A percentile compares a stretch with the other conserved stretches of the same genome.
Evolutionary conservation across 495 filamentous ascomycete species (phyloP).

Genomic region (Hypoxylon perforatum): DNA sequence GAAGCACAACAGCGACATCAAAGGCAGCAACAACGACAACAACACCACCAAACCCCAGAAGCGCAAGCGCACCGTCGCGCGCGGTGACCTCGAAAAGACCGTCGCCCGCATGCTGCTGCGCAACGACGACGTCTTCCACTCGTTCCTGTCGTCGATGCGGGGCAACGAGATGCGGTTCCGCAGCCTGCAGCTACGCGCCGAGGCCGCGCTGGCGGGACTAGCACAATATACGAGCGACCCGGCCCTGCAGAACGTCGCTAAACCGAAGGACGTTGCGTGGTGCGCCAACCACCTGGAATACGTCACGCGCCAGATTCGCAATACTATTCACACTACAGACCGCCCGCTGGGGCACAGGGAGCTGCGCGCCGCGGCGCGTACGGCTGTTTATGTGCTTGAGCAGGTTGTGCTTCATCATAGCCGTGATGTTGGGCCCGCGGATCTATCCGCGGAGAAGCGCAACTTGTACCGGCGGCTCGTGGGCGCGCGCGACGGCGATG

Average conservation of each 20-base stretch:
- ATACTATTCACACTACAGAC: slow-evolving; percentile 48
- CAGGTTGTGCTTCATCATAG: slow-evolving; percentile 48
- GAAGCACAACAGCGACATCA: too few relatives aligned
- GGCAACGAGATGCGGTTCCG: slow-evolving; percentile 54
- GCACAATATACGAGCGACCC: slow-evolving; percentile 44
- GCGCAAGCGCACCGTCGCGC: slow-evolving; percentile 41
- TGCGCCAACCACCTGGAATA: slow-evolving; percentile 51
- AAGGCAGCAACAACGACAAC: too few relatives aligned
- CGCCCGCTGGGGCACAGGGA: slow-evolving; percentile 47
- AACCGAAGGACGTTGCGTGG: slow-evolving; percentile 48
- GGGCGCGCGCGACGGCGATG: slow-evolving; percentile 42
- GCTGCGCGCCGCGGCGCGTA: slow-evolving; percentile 51
- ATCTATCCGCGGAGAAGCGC: slow-evolving; percentile 32
- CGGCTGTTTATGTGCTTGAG: slow-evolving; percentile 54
- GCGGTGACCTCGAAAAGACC: slow-evolving; percentile 58
- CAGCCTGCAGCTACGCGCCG: slow-evolving; percentile 50
- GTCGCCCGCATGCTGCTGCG: slow-evolving; percentile 58
- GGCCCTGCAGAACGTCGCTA: slow-evolving; percentile 8
- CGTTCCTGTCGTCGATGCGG: slow-evolving; percentile 50
- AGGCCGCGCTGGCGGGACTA: slow-evolving; percentile 53
- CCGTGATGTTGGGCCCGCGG: slow-evolving; percentile 41
- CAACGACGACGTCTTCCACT: slow-evolving; percentile 57
- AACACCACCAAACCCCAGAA: too few relatives aligned
- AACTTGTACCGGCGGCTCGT: slow-evolving; percentile 56
- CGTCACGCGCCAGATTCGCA: slow-evolving; percentile 49